A percentile compares a stretch with the other conserved stretches of the same genome.
Conservation (phyloP, 768 basidiomycete genomes). For the Filobasidium wieringae region DNA sequence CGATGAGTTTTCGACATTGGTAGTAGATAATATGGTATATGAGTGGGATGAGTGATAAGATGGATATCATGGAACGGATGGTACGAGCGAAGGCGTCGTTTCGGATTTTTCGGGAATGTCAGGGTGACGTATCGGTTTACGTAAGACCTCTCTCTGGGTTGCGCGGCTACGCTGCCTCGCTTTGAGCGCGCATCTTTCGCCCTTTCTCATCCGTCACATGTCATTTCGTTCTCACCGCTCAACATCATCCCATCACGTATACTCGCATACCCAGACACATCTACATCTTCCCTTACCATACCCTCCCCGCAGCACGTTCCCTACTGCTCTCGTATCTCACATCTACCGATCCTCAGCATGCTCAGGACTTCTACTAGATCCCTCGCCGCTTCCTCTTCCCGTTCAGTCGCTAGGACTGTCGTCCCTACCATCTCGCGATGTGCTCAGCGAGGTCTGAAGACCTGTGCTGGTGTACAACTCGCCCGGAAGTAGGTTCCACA, state of each 20-base stretch:
- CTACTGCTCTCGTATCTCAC: neutral
- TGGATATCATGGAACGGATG: too few relatives aligned
- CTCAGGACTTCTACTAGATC: conserved; percentile 8
- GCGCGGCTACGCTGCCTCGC: too few relatives aligned
- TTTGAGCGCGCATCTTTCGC: neutral
- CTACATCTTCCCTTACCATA: neutral
- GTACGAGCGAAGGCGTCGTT: too few relatives aligned
- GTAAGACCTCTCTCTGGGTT: too few relatives aligned
- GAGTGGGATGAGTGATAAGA: too few relatives aligned
- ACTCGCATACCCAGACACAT: neutral
- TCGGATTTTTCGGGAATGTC: too few relatives aligned
- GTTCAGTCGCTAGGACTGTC: neutral
- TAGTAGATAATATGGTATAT: too few relatives aligned
- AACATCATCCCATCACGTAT: neutral
- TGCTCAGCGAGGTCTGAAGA: conserved; percentile 6
- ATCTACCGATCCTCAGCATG: conserved; percentile 2
- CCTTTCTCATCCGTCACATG: conserved; percentile 1
- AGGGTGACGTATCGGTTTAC: too few relatives aligned
- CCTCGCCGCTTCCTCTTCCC: conserved; percentile 5
- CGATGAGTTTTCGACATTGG: too few relatives aligned
- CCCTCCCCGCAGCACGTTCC: neutral
- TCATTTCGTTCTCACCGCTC: neutral
- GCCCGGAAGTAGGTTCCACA: neutral
- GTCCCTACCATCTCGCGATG: conserved; percentile 1
- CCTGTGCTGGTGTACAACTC: neutral